Percentiles rank a stretch among this genome's conserved stretches.
These are phyloP conservation scores for Emergomyces africanus DNA, from an alignment of 2,329 filamentous ascomycete species.

Conservation along the genomic window DNA sequence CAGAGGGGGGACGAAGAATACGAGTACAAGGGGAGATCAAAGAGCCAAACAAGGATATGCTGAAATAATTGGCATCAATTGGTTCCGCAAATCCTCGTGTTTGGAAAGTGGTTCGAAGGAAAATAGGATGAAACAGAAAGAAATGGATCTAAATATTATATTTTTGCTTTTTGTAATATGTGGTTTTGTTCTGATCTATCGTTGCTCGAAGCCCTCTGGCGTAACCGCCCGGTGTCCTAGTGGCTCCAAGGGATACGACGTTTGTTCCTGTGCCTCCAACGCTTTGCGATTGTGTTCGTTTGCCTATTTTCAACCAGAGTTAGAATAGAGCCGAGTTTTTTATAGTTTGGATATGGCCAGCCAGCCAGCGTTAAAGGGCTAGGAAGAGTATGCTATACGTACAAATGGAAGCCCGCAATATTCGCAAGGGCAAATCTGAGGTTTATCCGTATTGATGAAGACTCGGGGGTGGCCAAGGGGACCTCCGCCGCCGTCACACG, in stretches of 20 bases:
- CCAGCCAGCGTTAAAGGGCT: neutral
- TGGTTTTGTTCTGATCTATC: conserved; percentile 30
- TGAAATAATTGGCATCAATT: neutral
- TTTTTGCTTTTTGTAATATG: neutral
- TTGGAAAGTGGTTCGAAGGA: too few relatives aligned
- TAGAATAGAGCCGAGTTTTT: too few relatives aligned
- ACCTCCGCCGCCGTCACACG: conserved; percentile 86
- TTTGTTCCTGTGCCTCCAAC: conserved; percentile 67
- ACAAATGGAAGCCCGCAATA: conserved; percentile 95
- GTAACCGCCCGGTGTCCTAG: conserved; percentile 46
- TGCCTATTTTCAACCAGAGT: conserved; percentile 46
- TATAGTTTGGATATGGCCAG: too few relatives aligned
- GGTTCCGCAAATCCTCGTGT: neutral
- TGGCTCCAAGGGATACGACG: conserved; percentile 67
- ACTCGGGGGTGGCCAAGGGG: conserved; percentile 81
- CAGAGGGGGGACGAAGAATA: neutral
- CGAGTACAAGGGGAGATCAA: neutral
- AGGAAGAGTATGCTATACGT: conserved; percentile 32
- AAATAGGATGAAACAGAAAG: neutral
- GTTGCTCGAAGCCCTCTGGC: conserved; percentile 46
- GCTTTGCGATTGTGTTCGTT: conserved; percentile 78
- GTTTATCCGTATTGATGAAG: conserved; percentile 98
- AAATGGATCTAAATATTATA: conserved; percentile 12
- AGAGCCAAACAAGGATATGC: neutral
- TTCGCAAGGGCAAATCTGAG: conserved; percentile 76